Evolutionary conservation across 2,329 filamentous ascomycete genomes (phyloP), one percentile per base, ranked within the genome.

Genomic region (Alternaria triticina): DNA sequence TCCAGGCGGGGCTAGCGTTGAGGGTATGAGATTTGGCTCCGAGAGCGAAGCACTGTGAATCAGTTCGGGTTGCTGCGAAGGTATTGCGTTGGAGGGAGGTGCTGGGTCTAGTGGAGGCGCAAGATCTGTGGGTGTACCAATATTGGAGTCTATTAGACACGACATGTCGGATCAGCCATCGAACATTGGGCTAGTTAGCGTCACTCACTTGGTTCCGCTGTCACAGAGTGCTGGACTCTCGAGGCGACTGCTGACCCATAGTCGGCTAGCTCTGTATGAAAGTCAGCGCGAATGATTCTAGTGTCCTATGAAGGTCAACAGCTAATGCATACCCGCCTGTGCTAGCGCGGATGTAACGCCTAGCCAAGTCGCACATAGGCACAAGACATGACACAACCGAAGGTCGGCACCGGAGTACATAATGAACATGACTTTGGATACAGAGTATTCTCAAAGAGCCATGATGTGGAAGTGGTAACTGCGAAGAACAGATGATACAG

Each of bases 311-410:
- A 66, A 65, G 47, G 46, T 12, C n/a, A 49, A 57, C 5, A 28
- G 25, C 58, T 54, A 22, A 51, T 36, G 55, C 72, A 55, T 75
- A 77, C 73, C 65, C 64, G 62, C 64, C 62, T 68, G 69, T 54
- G 64, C 62, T 50, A 68, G 55, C 45, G 70, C 63, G 59, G 65
- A 65, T 46, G 61, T 59, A 61, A 62, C 58, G 46, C 62, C 62
- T 27, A 64, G 33, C 65, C 65, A 74, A 65, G 64, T 63, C 59
- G 64, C 57, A 63, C 64, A 71, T 54, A 73, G 50, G 56, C 62
- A 76, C 45, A 76, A 40, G 58, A 68, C 65, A 30, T 62, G 66
- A 57, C 60, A 70, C 51, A 72, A 65, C 13, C 54, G 67, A 30
- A 52, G 50, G 52, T 56, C 46, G 28, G 59, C 51, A 50, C 50